phyloP scores from a whole-genome alignment of 2,329 filamentous ascomycete species.

The Aspergillus tamarii region DNA sequence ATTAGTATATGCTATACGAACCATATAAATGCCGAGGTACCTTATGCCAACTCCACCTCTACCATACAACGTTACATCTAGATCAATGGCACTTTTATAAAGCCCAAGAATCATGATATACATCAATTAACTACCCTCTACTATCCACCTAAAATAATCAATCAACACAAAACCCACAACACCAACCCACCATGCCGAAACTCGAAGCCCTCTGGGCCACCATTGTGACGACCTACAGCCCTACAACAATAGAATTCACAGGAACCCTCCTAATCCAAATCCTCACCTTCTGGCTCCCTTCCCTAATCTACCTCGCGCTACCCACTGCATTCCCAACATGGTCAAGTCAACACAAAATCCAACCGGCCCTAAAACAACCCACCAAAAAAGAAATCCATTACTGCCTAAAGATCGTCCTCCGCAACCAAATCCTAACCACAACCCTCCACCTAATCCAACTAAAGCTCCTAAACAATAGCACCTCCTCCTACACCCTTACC shows the following conservation, averaged over 20 bases:
- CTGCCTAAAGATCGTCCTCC: conserved; percentile 50
- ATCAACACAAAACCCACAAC: neutral
- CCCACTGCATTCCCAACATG: conserved; percentile 52
- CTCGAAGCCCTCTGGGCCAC: conserved; percentile 8
- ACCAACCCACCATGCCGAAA: neutral
- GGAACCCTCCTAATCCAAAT: conserved; percentile 30
- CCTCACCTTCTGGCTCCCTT: conserved; percentile 32
- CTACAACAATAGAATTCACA: conserved; percentile 28
- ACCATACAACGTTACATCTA: conserved; percentile 1
- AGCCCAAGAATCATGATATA: neutral
- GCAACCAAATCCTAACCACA: conserved; percentile 52
- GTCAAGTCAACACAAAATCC: conserved; percentile 57
- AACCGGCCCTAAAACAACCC: conserved; percentile 56
- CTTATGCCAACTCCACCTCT: neutral
- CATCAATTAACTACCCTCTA: neutral
- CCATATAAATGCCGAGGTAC: conserved; percentile 1
- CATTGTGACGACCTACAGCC: conserved; percentile 6
- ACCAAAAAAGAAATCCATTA: conserved; percentile 48
- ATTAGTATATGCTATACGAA: neutral
- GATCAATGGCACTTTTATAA: neutral
- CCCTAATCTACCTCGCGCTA: conserved; percentile 46
- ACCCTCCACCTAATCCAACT: conserved; percentile 28
- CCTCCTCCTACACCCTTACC: conserved; percentile 45
- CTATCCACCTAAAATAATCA: neutral
- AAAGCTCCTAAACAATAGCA: neutral